Conservation (phyloP, 2,329 filamentous ascomycete species). For the Fusarium pseudocircinatum region DNA sequence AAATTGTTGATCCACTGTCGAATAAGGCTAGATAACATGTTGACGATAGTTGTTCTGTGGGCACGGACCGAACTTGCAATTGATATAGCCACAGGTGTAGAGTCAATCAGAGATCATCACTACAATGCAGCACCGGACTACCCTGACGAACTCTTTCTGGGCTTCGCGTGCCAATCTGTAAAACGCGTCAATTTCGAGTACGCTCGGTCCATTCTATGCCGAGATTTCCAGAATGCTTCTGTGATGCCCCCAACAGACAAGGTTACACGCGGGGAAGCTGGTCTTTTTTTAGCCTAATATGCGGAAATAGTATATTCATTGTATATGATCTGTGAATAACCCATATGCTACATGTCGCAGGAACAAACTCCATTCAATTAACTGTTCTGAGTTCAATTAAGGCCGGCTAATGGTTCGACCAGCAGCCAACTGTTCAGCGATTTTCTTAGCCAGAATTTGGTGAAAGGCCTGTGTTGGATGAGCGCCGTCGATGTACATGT, state of each 20-base stretch:
- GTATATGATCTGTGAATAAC: too few relatives aligned
- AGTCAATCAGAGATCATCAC: accelerated
- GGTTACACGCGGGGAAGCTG: neutral
- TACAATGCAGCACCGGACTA: too few relatives aligned
- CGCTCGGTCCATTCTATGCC: neutral
- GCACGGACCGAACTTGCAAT: accelerated
- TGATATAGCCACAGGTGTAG: too few relatives aligned
- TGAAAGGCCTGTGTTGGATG: constrained; percentile 19
- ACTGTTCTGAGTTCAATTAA: neutral
- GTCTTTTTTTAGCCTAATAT: neutral
- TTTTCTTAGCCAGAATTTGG: constrained; percentile 6
- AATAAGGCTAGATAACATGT: too few relatives aligned
- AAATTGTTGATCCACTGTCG: too few relatives aligned
- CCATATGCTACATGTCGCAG: accelerated
- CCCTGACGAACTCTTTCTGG: accelerated
- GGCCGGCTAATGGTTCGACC: neutral
- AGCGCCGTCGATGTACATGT: constrained; percentile 20
- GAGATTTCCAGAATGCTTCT: neutral
- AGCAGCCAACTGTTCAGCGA: neutral
- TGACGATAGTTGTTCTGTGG: accelerated
- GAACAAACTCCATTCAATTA: neutral
- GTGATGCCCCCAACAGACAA: neutral
- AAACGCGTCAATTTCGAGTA: accelerated
- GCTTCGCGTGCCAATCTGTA: neutral
- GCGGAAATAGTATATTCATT: neutral